Evolutionary conservation across 2,329 filamentous ascomycete species (phyloP).

Genomic region (Arthroderma uncinatum): DNA sequence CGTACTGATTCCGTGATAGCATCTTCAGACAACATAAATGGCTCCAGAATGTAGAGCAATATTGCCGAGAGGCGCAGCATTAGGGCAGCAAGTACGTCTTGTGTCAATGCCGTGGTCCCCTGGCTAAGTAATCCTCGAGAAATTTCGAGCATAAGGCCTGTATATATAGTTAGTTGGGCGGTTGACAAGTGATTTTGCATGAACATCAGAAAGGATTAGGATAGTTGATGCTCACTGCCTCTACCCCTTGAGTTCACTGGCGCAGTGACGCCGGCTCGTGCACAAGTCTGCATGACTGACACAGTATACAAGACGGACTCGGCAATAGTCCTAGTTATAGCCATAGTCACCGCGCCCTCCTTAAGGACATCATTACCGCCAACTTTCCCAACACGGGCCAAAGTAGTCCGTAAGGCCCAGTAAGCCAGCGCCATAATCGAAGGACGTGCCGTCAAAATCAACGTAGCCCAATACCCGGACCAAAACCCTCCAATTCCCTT

Average conservation of each 20-base stretch:
- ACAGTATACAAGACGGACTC: not conserved
- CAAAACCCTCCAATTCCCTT: slow-evolving; percentile 68
- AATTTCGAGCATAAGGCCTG: slow-evolving; percentile 64
- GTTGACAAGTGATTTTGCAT: slow-evolving; percentile 24
- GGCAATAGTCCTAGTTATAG: not conserved
- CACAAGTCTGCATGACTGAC: not conserved
- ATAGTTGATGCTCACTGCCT: not conserved
- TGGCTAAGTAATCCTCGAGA: slow-evolving; percentile 77
- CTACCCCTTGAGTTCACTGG: not conserved
- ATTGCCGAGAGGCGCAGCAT: slow-evolving; percentile 45
- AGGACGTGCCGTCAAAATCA: slow-evolving; percentile 75
- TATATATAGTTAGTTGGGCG: slow-evolving; percentile 51
- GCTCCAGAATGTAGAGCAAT: slow-evolving; percentile 51
- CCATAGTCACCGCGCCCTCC: not conserved
- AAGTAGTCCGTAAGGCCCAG: slow-evolving; percentile 46
- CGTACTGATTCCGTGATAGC: slow-evolving; percentile 30
- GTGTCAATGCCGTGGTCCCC: slow-evolving; percentile 76
- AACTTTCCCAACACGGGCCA: not conserved
- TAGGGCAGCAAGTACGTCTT: slow-evolving; percentile 61
- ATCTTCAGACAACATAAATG: slow-evolving; percentile 35
- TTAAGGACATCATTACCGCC: not conserved
- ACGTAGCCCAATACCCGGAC: slow-evolving; percentile 72
- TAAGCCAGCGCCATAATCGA: slow-evolving; percentile 78
- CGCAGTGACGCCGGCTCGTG: not conserved
- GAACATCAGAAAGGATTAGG: too few relatives aligned